These are phyloP conservation scores for Lanmaoa pseudosensibilis DNA, from an alignment of 768 basidiomycete genomes.

Conservation along the genomic window DNA sequence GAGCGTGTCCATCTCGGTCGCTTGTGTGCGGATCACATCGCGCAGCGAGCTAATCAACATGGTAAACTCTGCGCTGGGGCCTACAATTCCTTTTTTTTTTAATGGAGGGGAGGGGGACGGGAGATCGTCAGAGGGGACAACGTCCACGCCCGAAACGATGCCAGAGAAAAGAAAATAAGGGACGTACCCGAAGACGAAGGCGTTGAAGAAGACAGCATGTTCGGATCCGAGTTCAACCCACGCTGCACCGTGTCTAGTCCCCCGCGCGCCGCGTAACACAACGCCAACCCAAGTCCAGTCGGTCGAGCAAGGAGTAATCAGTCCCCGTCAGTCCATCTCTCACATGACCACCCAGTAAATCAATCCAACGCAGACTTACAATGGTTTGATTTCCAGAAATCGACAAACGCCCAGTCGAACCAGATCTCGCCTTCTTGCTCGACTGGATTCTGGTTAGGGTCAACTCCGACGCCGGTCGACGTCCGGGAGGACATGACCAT, in stretches of 20 bases:
- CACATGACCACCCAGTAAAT: background rate
- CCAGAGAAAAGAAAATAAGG: background rate
- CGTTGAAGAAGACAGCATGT: constrained; percentile 53
- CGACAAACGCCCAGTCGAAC: constrained; percentile 98
- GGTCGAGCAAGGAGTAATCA: background rate
- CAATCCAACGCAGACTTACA: constrained; percentile 51
- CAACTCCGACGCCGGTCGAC: background rate
- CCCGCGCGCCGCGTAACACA: background rate
- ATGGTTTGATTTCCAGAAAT: constrained; percentile 98
- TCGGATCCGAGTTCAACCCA: constrained; percentile 68
- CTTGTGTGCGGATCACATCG: constrained; percentile 78
- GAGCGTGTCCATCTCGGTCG: constrained; percentile 72
- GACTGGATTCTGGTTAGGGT: constrained; percentile 14
- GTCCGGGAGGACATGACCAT: constrained; percentile 62
- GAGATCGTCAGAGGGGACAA: background rate
- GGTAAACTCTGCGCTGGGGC: constrained; percentile 71
- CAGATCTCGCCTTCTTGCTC: constrained; percentile 83
- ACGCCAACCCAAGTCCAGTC: background rate
- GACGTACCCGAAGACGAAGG: constrained; percentile 54
- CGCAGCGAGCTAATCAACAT: constrained; percentile 83
- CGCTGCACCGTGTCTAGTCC: constrained; percentile 70
- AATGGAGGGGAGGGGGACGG: no score
- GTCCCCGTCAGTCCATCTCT: background rate
- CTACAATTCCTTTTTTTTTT: no score
- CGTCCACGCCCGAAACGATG: background rate